Base-by-base conservation (phyloP, 1,284 basidiomycete genomes). In the Tilletia walkeri region DNA sequence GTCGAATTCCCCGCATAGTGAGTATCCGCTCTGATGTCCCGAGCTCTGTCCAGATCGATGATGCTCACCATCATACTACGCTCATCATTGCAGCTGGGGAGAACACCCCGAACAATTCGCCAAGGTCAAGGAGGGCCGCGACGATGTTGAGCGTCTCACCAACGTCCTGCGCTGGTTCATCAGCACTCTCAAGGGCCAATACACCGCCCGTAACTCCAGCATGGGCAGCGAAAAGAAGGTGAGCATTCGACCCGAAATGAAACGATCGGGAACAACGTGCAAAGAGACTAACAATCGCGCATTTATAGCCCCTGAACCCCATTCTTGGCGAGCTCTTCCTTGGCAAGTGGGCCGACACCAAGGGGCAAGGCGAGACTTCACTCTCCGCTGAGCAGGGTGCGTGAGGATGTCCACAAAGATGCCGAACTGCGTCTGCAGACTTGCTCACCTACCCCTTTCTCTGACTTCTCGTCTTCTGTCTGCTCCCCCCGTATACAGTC, bases 351-450 rank as follows among this genome's bases (percentile, higher is more conserved):
- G 92, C 94, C 0, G 90, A 92, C 81, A 86, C 86, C 74, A 86
- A 89, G 73, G 89, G 89, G n/a, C 89, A 91, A 30, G 92, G 92
- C n/a, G 88, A 91, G 84, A 95, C 93, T 16, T 87, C 87, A 63
- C 88, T 99, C 39, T 88, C 92, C 49, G 92, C 95, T n/a, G 95
- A 99, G 86, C 95, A 99, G 85, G 95, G 97, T 67, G 95, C 93
- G 38, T 61, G 9, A 41, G 2, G 24, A 47, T 9, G 41, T 6
- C 12, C 41, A 45, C 41, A 45, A 45, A 45, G 1, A 7, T 7
- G 9, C 9, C 41, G 41, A 45, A 45, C 41, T 45, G 41, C 41
- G 14, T 14, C 6, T 3, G 16, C 14, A 20, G 12, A 16, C 3
- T n/a, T 38, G 2, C 16, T 18, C 20, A 38, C 48, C 10, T 24